Evolutionary conservation across 1,284 basidiomycete species (phyloP).

Genomic region (Leccinum angustisporum): DNA sequence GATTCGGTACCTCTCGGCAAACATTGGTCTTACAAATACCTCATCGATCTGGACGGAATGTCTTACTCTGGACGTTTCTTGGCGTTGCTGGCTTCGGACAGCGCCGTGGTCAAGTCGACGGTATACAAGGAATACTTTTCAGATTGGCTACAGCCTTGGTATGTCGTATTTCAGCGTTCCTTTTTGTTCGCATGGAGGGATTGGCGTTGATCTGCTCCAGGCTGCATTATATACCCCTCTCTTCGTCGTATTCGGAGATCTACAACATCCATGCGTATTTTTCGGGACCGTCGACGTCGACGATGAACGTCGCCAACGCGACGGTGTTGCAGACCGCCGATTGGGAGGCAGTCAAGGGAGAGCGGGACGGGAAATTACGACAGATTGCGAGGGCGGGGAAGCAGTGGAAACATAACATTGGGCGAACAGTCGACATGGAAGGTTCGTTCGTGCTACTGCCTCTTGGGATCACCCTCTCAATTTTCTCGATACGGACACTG

Average conservation of each 20-base stretch:
- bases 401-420: slow-evolving; percentile 84
- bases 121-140: slow-evolving; percentile 90
- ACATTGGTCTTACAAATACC: slow-evolving; percentile 91
- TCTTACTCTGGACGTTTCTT: slow-evolving; percentile 91
- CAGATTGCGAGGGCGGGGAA: slow-evolving; percentile 87
- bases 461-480: slow-evolving; percentile 6
- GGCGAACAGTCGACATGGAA: slow-evolving; percentile 87
- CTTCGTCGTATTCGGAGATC: slow-evolving; percentile 82
- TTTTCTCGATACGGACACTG: background rate
- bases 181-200: background rate
- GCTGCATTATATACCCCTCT: slow-evolving; percentile 92
- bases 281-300: slow-evolving; percentile 71
- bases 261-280: slow-evolving; percentile 93
- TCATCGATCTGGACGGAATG: slow-evolving; percentile 91
- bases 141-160: slow-evolving; percentile 85
- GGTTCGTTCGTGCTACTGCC: slow-evolving; percentile 41
- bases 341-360: slow-evolving; percentile 41
- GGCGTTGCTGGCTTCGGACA: slow-evolving; percentile 83
- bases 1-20: slow-evolving; percentile 78
- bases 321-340: slow-evolving; percentile 22
- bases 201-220: slow-evolving; percentile 40
- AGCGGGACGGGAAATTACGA: slow-evolving; percentile 73
- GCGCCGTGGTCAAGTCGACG: slow-evolving; percentile 85
- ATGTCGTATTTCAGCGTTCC: slow-evolving; percentile 27
- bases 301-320: slow-evolving; percentile 53